These are phyloP conservation scores for Alternaria sp. DNA, from an alignment of 2,329 filamentous ascomycete genomes.

Conservation along the genomic window DNA sequence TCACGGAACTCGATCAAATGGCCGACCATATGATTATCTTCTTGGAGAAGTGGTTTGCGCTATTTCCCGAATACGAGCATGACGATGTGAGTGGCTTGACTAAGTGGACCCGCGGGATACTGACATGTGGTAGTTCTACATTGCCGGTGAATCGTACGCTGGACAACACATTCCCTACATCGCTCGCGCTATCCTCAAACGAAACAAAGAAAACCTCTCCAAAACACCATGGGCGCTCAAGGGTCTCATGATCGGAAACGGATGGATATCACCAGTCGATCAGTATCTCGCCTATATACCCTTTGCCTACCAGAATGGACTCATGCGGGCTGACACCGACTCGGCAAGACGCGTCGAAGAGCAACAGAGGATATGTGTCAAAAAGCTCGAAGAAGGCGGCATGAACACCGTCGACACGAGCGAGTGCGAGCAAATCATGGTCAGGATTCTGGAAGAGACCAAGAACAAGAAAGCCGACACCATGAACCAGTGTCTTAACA, in stretches of 20 bases:
- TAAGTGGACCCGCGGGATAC: not conserved
- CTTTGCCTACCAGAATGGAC: constrained; percentile 76
- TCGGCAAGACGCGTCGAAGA: constrained; percentile 69
- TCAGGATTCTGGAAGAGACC: constrained; percentile 72
- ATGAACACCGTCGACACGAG: constrained; percentile 69
- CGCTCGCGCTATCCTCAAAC: constrained; percentile 84
- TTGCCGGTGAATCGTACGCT: constrained; percentile 95
- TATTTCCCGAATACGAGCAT: constrained; percentile 89
- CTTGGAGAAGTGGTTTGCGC: constrained; percentile 84
- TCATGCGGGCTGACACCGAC: constrained; percentile 72
- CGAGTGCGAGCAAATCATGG: constrained; percentile 78
- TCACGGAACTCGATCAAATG: constrained; percentile 88
- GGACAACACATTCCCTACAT: constrained; percentile 98
- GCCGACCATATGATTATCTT: constrained; percentile 86
- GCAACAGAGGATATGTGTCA: constrained; percentile 71
- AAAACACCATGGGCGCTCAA: constrained; percentile 74
- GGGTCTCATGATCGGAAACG: constrained; percentile 92
- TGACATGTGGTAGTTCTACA: constrained; percentile 71
- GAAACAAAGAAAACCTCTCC: constrained; percentile 68
- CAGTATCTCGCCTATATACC: constrained; percentile 89
- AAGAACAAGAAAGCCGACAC: constrained; percentile 60
- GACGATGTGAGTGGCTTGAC: constrained; percentile 76
- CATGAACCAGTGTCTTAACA: constrained; percentile 76
- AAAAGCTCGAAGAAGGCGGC: constrained; percentile 64
- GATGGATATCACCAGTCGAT: constrained; percentile 90